Percentiles rank a stretch among this genome's conserved stretches.
phyloP scores from a whole-genome alignment of 495 filamentous ascomycete genomes.

The Achaetomiella virescens region DNA sequence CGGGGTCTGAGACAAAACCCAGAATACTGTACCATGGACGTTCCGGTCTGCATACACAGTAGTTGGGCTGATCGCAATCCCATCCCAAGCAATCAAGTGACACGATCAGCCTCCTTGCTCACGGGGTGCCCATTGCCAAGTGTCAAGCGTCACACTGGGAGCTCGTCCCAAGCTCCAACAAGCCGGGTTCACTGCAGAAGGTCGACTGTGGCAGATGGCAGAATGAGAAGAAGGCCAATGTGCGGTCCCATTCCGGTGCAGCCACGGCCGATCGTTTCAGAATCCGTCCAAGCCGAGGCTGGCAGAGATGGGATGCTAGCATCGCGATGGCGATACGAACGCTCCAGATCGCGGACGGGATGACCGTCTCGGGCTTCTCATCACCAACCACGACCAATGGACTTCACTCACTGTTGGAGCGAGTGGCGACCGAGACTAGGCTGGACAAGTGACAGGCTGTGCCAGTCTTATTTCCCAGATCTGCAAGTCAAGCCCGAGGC shows the following conservation, averaged over 20 bases:
- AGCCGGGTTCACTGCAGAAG: conserved; percentile 1
- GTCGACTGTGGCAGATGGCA: background rate
- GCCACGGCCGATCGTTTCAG: conserved; percentile 6
- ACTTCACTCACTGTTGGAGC: too few relatives aligned
- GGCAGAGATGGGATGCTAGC: background rate
- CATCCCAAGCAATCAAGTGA: conserved; percentile 3
- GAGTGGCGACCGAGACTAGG: too few relatives aligned
- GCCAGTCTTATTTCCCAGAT: too few relatives aligned
- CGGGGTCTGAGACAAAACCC: background rate
- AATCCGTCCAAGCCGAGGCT: background rate
- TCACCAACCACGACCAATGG: background rate
- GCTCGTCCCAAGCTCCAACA: background rate
- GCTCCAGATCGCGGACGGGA: background rate
- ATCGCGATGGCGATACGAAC: background rate
- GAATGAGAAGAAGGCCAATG: background rate
- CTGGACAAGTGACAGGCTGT: too few relatives aligned
- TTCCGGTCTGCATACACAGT: background rate
- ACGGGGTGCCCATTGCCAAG: background rate
- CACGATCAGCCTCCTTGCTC: background rate
- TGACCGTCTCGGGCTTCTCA: background rate
- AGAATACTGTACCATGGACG: background rate
- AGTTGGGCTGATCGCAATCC: conserved; percentile 1
- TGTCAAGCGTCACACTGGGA: background rate
- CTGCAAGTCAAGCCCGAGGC: too few relatives aligned
- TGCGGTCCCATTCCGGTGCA: background rate